phyloP scores from a whole-genome alignment of 2,329 filamentous ascomycete genomes.

The Fusarium acutatum region DNA sequence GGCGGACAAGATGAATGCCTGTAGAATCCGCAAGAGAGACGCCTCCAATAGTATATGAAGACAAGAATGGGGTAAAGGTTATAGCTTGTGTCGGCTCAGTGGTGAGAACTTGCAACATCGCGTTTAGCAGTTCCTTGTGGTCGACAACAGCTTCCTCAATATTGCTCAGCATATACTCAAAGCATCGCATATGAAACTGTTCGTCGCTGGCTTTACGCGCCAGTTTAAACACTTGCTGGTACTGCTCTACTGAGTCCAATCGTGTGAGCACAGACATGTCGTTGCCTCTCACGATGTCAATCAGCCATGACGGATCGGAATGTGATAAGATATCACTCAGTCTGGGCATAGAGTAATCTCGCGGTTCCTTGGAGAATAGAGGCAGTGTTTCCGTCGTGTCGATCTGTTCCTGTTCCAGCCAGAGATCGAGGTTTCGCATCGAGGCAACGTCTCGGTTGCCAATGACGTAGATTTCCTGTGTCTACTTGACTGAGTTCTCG shows the following conservation, averaged over 20 bases:
- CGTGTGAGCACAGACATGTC: neutral
- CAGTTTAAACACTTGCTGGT: neutral
- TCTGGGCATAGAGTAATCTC: neutral
- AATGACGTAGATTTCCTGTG: neutral
- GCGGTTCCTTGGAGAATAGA: neutral
- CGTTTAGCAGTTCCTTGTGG: fast-evolving
- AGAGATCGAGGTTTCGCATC: neutral
- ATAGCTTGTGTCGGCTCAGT: neutral
- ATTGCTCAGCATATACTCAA: neutral
- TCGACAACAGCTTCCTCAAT: neutral
- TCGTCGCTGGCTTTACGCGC: neutral
- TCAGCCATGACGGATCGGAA: neutral
- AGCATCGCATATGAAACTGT: neutral
- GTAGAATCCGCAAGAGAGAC: neutral
- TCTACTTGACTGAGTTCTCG: too few species aligned
- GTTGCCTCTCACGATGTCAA: neutral
- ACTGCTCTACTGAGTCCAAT: neutral
- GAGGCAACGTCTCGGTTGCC: neutral
- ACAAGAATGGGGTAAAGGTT: neutral
- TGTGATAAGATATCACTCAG: neutral
- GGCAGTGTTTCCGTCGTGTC: neutral
- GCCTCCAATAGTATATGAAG: neutral
- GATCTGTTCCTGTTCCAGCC: neutral
- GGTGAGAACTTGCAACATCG: neutral
- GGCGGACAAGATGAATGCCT: neutral